Conservation (phyloP, 805 yeast species). For the Cyberlindnera xishuangbannaensis region DNA sequence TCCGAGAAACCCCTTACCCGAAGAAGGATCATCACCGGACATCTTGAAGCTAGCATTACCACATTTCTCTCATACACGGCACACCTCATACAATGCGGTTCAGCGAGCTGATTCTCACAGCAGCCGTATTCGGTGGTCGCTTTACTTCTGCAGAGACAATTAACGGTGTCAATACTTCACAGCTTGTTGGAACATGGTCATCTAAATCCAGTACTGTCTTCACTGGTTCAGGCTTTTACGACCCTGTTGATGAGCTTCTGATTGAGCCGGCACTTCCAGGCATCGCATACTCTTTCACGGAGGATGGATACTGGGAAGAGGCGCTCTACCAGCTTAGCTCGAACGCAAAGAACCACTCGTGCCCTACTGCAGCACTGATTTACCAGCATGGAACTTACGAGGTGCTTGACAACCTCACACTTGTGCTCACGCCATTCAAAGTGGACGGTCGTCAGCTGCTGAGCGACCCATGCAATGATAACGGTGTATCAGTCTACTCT, state of each 20-base stretch:
- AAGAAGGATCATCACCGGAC: too few species aligned
- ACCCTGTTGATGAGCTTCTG: constrained; percentile 90
- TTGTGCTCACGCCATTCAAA: constrained; percentile 63
- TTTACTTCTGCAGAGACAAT: constrained; percentile 1
- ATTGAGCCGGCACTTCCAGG: constrained; percentile 98
- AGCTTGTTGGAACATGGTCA: constrained; percentile 86
- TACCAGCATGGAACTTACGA: constrained; percentile 88
- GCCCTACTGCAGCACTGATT: constrained; percentile 77
- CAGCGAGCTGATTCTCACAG: too few species aligned
- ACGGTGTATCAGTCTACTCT: constrained; percentile 54
- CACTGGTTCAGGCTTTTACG: constrained; percentile 95
- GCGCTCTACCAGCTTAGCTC: constrained; percentile 76
- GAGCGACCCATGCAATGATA: constrained; percentile 77
- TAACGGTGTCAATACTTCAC: constrained; percentile 11
- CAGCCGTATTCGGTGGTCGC: too few species aligned
- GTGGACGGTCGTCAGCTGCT: constrained; percentile 92
- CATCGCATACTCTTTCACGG: constrained; percentile 84
- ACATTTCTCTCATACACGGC: too few species aligned
- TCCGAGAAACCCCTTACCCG: too few species aligned
- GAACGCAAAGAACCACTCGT: constrained; percentile 68
- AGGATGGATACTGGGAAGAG: constrained; percentile 86
- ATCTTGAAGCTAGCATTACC: too few species aligned
- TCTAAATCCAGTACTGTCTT: constrained; percentile 90
- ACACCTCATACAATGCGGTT: too few species aligned
- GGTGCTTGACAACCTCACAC: constrained; percentile 55